Base-by-base conservation (phyloP, 202 grass and related monocot species). In the Zoysia matrella region DNA sequence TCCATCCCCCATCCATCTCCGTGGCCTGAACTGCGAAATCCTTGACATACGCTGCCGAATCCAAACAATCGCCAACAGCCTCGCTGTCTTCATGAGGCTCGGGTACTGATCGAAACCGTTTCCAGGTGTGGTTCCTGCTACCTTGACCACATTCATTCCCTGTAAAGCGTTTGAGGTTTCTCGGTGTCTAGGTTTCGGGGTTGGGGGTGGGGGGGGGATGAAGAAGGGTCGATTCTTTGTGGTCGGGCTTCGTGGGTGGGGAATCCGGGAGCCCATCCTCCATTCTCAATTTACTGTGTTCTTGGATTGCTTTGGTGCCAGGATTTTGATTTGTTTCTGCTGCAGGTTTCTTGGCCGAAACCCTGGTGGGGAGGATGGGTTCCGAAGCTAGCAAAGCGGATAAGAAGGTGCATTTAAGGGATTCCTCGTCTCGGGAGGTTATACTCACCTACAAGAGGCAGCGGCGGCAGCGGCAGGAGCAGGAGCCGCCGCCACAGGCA, bases 391-490 rank as follows among this genome's bases (percentile, higher is more conserved):
- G 50, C 14, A 76, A 87, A 83, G 65, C 75, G 71, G 85, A 82
- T 85, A 82, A 18, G 56, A 73, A 84, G 78, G 61, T 92, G 86
- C 88, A 94, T 91, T 88, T 89, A 58, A 69, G 84, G 63, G 82
- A 83, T 73, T 84, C 85, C 43, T 76, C 81, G 41, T 87, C 81
- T 41, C 84, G 84, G 76, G 81, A 89, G 18, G 52, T 66, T 75
- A 53, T 89, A 40, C 69, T 73, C 56, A 94, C 89, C 77, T 94
- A 94, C 83, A 94, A 94, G 87, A 87, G 92, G 77, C 87, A 84
- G 50, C 85, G 73, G 78, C 68, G 49, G 22, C 65, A 39, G 58
- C 22, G 68, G n/a, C 3, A 51, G 4, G 9, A 55, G 7, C 76
- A 8, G 16, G 2, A 18, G 10, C 40, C 12, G 15, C 58, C 30